Conservation (phyloP, 2,329 filamentous ascomycete species). For the Stenocarpella maydis region DNA sequence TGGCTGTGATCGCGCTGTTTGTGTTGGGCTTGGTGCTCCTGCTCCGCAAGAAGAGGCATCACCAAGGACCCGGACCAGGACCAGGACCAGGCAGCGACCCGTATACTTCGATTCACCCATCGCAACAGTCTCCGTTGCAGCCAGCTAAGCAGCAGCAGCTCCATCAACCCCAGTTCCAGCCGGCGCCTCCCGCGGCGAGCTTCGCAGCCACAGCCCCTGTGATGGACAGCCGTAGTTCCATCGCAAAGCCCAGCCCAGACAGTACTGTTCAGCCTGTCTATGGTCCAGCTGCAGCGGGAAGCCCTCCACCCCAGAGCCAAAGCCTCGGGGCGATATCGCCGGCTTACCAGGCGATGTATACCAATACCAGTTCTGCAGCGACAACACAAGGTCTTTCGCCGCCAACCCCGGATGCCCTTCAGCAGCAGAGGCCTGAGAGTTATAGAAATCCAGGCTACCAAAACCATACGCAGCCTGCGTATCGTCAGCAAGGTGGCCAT, state of each 20-base stretch:
- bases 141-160: constrained; percentile 24
- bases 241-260: constrained; percentile 30
- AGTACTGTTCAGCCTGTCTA: constrained; percentile 33
- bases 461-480: constrained; percentile 1
- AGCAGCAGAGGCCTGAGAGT: not conserved
- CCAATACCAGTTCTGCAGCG: not conserved
- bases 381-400: constrained; percentile 21
- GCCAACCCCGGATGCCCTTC: constrained; percentile 13
- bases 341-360: constrained; percentile 14
- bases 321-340: constrained; percentile 13
- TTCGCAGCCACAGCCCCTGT: not conserved
- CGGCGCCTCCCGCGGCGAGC: constrained; percentile 18
- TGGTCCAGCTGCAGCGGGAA: constrained; percentile 34
- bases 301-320: constrained; percentile 37
- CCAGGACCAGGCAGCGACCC: constrained; percentile 23
- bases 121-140: not conserved
- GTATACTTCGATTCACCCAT: not conserved
- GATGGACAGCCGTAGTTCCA: constrained; percentile 25
- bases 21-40: constrained; percentile 42
- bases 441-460: not conserved
- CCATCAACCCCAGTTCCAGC: constrained; percentile 16
- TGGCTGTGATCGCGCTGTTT: constrained; percentile 43
- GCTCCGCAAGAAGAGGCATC: constrained; percentile 41
- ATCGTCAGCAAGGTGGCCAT: constrained; percentile 29
- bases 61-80: constrained; percentile 35